Conservation (phyloP, 2,329 filamentous ascomycete species). For the Dothiorella sarmentorum region DNA sequence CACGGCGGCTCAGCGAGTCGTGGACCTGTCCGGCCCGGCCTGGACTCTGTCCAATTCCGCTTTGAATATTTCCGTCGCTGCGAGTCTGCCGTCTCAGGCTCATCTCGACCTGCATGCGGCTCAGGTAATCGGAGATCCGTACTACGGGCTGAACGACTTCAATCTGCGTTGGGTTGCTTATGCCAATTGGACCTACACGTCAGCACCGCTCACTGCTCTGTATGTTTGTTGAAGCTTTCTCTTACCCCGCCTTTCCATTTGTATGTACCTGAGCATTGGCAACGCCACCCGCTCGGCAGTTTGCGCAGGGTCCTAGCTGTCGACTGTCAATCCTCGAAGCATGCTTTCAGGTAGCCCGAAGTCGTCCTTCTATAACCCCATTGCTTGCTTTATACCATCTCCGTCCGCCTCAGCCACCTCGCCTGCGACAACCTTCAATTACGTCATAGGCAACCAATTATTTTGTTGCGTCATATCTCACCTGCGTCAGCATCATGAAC, state of each 20-base stretch:
- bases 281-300: background rate
- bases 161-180: conserved; percentile 58
- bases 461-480: conserved; percentile 5
- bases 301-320: background rate
- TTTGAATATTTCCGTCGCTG: conserved; percentile 53
- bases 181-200: conserved; percentile 60
- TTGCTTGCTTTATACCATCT: background rate
- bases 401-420: background rate
- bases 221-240: background rate
- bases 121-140: conserved; percentile 52
- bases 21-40: conserved; percentile 28
- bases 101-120: conserved; percentile 57
- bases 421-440: background rate
- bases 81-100: conserved; percentile 55
- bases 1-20: conserved; percentile 16
- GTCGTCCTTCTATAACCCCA: too few relatives aligned
- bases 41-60: conserved; percentile 47
- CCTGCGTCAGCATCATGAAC: background rate
- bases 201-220: conserved; percentile 36
- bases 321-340: conserved; percentile 36
- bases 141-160: conserved; percentile 58
- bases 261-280: background rate
- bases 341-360: background rate
- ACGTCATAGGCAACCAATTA: conserved; percentile 6
- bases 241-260: background rate